A percentile compares a stretch with the other conserved stretches of the same genome.
These are phyloP conservation scores for Russula foetens DNA, from an alignment of 768 basidiomycete genomes.

Conservation along the genomic window DNA sequence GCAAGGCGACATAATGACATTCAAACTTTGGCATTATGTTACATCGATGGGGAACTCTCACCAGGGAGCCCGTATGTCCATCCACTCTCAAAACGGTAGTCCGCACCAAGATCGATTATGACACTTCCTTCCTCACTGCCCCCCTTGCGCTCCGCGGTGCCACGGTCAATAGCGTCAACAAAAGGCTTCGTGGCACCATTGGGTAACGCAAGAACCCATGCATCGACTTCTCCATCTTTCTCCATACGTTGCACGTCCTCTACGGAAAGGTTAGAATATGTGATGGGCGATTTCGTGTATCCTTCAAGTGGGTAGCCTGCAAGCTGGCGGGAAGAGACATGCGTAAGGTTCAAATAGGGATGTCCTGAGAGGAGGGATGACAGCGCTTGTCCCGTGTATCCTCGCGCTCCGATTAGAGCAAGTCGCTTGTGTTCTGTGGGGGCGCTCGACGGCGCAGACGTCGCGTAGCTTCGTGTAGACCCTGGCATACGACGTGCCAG, in stretches of 20 bases:
- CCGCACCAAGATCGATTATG: constrained; percentile 87
- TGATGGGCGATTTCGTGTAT: constrained; percentile 69
- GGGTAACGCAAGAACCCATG: constrained; percentile 99
- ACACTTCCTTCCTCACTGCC: constrained; percentile 49
- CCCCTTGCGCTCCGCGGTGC: constrained; percentile 43
- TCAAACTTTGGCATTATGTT: constrained; percentile 26
- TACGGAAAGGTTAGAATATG: constrained; percentile 72
- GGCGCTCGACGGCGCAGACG: constrained; percentile 36
- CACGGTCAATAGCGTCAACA: constrained; percentile 87
- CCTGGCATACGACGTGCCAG: constrained; percentile 40
- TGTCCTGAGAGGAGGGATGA: constrained; percentile 83
- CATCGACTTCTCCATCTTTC: constrained; percentile 83
- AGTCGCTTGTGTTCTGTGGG: constrained; percentile 75
- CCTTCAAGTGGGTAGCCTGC: constrained; percentile 71
- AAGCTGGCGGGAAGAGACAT: constrained; percentile 94
- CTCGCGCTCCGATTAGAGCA: constrained; percentile 93
- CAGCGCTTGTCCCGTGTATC: constrained; percentile 91
- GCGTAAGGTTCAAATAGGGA: constrained; percentile 82
- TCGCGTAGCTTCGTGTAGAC: constrained; percentile 72
- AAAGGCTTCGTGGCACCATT: constrained; percentile 96
- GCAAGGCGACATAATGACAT: constrained; percentile 28
- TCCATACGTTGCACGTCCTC: constrained; percentile 86
- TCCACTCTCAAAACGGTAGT: constrained; percentile 87
- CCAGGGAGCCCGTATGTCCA: constrained; percentile 99
- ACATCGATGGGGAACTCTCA: constrained; percentile 52